phyloP scores from a whole-genome alignment of 2,329 filamentous ascomycete genomes.

The Pleomassaria siparia region DNA sequence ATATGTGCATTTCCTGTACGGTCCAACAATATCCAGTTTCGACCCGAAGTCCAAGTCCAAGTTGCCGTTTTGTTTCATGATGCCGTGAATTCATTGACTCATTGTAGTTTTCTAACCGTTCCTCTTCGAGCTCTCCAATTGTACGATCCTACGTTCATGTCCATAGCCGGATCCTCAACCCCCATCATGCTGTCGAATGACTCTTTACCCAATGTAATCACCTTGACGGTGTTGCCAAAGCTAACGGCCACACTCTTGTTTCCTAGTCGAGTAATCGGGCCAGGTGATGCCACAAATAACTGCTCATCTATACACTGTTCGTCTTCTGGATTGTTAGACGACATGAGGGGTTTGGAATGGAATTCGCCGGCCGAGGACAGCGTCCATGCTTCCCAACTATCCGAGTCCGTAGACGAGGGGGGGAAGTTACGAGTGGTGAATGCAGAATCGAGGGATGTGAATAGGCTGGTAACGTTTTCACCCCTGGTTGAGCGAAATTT shows the following conservation, averaged over 20 bases:
- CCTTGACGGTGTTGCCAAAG: conserved; percentile 72
- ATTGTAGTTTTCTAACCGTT: conserved; percentile 21
- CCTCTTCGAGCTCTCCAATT: conserved; percentile 15
- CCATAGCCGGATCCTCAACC: conserved; percentile 12
- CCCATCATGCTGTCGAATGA: conserved; percentile 54
- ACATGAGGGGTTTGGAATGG: conserved; percentile 41
- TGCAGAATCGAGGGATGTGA: conserved; percentile 8
- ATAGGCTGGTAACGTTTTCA: conserved; percentile 7
- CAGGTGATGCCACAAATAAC: conserved; percentile 66
- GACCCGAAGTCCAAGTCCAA: not conserved
- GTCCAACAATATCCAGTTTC: not conserved
- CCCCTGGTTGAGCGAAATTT: conserved; percentile 30
- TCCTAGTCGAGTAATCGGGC: conserved; percentile 65
- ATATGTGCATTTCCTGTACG: not conserved
- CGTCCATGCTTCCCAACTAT: conserved; percentile 58
- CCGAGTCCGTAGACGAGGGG: conserved; percentile 21
- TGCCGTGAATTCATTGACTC: conserved; percentile 2
- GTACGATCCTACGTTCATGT: conserved; percentile 12
- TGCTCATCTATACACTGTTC: conserved; percentile 46
- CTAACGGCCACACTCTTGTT: conserved; percentile 67
- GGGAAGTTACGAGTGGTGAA: conserved; percentile 9
- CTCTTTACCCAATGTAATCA: conserved; percentile 68
- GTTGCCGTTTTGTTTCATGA: not conserved
- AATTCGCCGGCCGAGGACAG: conserved; percentile 52
- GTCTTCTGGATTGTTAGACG: conserved; percentile 14